Evolutionary conservation across 257 asterid species (phyloP).

Genomic region (Galeopsis tetrahit): DNA sequence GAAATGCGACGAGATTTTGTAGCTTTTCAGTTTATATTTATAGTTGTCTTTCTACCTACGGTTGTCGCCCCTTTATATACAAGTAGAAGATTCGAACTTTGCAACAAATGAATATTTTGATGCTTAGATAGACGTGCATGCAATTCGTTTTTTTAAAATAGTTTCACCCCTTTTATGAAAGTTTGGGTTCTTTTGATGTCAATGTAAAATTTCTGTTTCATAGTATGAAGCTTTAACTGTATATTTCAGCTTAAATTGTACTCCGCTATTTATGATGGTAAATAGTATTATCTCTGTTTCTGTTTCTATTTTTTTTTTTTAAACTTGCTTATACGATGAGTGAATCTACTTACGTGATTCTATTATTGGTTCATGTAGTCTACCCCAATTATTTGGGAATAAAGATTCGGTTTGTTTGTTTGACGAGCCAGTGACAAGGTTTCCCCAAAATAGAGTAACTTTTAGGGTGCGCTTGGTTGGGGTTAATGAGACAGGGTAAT

Average conservation of each 20-base stretch:
- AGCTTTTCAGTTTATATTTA: background rate
- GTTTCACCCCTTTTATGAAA: background rate
- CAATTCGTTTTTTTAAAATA: background rate
- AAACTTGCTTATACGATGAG: background rate
- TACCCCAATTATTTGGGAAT: too few species aligned
- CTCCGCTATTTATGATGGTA: background rate
- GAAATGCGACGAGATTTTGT: background rate
- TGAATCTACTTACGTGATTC: too few species aligned
- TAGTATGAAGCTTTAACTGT: background rate
- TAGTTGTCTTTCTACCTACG: constrained; percentile 18
- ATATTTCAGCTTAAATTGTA: background rate
- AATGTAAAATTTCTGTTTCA: background rate
- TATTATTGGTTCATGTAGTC: too few species aligned
- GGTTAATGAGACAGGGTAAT: too few species aligned
- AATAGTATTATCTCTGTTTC: background rate
- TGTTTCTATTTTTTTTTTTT: background rate
- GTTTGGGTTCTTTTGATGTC: background rate
- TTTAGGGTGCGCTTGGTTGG: too few species aligned
- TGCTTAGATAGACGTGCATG: background rate
- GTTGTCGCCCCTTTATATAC: background rate
- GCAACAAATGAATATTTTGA: constrained; percentile 12
- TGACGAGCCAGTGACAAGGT: background rate
- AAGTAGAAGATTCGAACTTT: constrained; percentile 19
- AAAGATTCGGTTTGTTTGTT: too few species aligned
- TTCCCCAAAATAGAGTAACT: background rate